Evolutionary conservation across 192 early-diverging fungal genomes (phyloP).

Genomic region (Umbelopsis sp.): DNA sequence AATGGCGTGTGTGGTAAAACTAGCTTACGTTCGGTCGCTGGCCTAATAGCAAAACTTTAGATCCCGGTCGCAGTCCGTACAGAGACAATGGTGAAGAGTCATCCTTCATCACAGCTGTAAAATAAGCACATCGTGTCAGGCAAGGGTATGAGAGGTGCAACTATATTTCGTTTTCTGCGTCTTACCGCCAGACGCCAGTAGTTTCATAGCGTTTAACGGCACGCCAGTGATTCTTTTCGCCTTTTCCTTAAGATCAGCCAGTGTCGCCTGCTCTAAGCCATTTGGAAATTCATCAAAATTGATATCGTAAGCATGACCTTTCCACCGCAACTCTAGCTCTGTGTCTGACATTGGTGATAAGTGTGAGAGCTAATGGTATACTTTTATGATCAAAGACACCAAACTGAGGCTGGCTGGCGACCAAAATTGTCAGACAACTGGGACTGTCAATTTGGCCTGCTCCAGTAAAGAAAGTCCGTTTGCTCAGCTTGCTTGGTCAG

Average conservation of each 20-base stretch:
- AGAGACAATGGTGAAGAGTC: conserved; percentile 63
- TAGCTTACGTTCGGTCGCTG: conserved; percentile 60
- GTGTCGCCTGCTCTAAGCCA: conserved; percentile 52
- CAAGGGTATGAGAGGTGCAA: too few species aligned
- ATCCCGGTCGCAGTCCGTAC: conserved; percentile 75
- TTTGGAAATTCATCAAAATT: conserved; percentile 17
- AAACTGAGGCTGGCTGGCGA: too few species aligned
- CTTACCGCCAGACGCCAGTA: conserved; percentile 75
- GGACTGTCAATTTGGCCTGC: too few species aligned
- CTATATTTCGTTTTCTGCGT: too few species aligned
- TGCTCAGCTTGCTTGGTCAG: too few species aligned
- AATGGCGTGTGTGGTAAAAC: too few species aligned
- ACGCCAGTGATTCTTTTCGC: conserved; percentile 76
- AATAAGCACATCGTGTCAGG: not conserved
- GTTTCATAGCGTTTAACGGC: conserved; percentile 74
- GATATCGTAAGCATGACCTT: conserved; percentile 23
- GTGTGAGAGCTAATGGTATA: too few species aligned
- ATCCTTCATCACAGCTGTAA: conserved; percentile 71
- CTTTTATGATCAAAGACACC: too few species aligned
- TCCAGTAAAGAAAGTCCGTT: too few species aligned
- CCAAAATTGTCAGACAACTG: too few species aligned
- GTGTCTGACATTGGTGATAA: not conserved
- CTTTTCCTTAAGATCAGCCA: conserved; percentile 73
- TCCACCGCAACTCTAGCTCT: conserved; percentile 13
- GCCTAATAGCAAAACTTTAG: conserved; percentile 76